A percentile compares a stretch with the other conserved stretches of the same genome.
Evolutionary conservation across 352 stramenopile species (phyloP).

Genomic region (Globisporangium polare): DNA sequence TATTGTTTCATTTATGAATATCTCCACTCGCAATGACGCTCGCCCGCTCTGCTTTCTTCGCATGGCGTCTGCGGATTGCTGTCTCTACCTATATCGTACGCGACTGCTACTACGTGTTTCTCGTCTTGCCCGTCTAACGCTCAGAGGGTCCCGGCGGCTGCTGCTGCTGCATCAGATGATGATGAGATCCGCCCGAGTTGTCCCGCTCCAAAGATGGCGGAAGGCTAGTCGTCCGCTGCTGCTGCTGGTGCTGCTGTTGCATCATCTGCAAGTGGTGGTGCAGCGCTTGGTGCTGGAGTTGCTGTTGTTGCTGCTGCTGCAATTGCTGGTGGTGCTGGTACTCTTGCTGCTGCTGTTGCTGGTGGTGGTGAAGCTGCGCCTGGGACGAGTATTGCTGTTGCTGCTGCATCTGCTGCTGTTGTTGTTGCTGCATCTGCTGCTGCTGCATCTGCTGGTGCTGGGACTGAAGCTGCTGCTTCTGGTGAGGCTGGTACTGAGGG

Average conservation of each 20-base stretch:
- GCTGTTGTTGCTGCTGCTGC: constrained; percentile 42
- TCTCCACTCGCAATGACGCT: constrained; percentile 16
- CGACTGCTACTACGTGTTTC: neutral
- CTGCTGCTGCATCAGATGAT: constrained; percentile 35
- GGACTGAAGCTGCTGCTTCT: constrained; percentile 24
- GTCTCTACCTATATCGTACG: constrained; percentile 2
- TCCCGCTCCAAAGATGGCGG: constrained; percentile 13
- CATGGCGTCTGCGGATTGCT: neutral
- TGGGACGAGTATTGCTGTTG: constrained; percentile 31
- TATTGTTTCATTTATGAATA: constrained; percentile 8
- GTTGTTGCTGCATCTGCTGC: constrained; percentile 12
- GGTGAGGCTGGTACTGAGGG: constrained; percentile 9
- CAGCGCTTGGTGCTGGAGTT: constrained; percentile 41
- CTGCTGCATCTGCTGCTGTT: constrained; percentile 19
- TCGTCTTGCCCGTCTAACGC: constrained; percentile 1
- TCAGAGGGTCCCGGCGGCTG: constrained; percentile 15
- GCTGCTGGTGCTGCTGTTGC: constrained; percentile 50
- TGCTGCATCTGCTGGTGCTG: constrained; percentile 22
- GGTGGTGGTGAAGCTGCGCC: constrained; percentile 28
- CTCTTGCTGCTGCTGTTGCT: constrained; percentile 40
- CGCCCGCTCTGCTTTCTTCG: constrained; percentile 6
- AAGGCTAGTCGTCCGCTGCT: constrained; percentile 17
- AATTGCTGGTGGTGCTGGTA: constrained; percentile 44
- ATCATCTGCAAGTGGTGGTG: constrained; percentile 41
- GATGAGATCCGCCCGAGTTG: constrained; percentile 23